A percentile compares a stretch with the other conserved stretches of the same genome.
Evolutionary conservation across 345 rosid genomes (phyloP).

Genomic region (Gynandropsis gynandra): DNA sequence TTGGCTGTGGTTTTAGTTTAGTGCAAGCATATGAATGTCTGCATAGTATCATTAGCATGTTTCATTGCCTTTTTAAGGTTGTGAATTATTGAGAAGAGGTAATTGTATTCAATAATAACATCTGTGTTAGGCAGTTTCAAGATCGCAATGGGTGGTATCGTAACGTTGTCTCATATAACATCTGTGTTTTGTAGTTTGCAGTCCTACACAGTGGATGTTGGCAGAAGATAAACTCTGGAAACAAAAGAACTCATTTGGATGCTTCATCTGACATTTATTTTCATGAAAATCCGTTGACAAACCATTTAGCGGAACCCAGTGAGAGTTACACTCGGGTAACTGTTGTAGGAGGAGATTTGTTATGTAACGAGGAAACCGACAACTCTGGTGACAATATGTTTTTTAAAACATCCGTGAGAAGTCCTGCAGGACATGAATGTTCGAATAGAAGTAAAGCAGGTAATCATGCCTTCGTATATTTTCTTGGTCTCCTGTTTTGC

Average conservation of each 20-base stretch:
- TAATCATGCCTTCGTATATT: conserved; percentile 20
- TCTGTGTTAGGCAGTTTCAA: conserved; percentile 47
- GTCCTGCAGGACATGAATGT: conserved; percentile 22
- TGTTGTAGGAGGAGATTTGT: conserved; percentile 16
- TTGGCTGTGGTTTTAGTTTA: too few relatives aligned
- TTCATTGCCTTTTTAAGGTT: conserved; percentile 4
- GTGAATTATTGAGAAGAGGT: background rate
- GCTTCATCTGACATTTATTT: conserved; percentile 35
- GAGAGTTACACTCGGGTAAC: conserved; percentile 11
- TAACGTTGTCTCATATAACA: background rate
- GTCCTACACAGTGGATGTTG: conserved; percentile 35
- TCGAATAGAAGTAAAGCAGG: conserved; percentile 34
- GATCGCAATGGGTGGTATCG: background rate
- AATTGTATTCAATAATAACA: background rate
- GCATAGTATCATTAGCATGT: too few relatives aligned
- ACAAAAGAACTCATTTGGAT: conserved; percentile 28
- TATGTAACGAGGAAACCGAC: conserved; percentile 20
- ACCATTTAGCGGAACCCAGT: conserved; percentile 13
- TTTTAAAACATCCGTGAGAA: conserved; percentile 19
- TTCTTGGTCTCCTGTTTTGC: too few relatives aligned
- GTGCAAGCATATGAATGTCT: too few relatives aligned
- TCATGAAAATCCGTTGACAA: conserved; percentile 18
- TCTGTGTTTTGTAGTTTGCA: conserved; percentile 32
- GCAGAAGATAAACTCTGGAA: conserved; percentile 36
- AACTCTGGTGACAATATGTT: conserved; percentile 22